Evolutionary conservation across 2,329 filamentous ascomycete species (phyloP).

Genomic region (Hypoxylon sp.): DNA sequence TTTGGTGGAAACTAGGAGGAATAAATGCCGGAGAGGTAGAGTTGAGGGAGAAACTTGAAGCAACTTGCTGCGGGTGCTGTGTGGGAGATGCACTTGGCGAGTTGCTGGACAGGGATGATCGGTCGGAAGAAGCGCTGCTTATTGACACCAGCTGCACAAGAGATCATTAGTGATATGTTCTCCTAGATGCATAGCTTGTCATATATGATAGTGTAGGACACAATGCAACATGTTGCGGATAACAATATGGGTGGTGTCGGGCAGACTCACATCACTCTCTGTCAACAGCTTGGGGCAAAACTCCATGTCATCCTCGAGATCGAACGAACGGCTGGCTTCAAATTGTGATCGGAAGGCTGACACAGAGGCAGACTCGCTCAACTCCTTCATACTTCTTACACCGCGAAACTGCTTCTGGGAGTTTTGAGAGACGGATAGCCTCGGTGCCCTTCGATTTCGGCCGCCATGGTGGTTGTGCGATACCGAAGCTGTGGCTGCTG

Average conservation of each 20-base stretch:
- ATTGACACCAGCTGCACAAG: conserved; percentile 85
- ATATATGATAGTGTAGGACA: neutral
- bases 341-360: conserved; percentile 87
- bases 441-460: conserved; percentile 86
- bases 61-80: conserved; percentile 85
- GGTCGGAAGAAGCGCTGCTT: conserved; percentile 89
- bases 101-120: conserved; percentile 93
- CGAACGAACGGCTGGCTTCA: conserved; percentile 92
- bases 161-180: conserved; percentile 43
- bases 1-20: conserved; percentile 73
- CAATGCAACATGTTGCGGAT: conserved; percentile 16
- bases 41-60: conserved; percentile 82
- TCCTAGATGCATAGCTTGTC: neutral
- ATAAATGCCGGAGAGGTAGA: conserved; percentile 76
- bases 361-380: conserved; percentile 82
- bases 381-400: conserved; percentile 88
- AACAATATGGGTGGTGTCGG: conserved; percentile 15
- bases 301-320: conserved; percentile 94
- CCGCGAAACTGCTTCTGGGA: conserved; percentile 88
- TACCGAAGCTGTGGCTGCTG: conserved; percentile 67
- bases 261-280: conserved; percentile 85
- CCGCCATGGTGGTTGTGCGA: conserved; percentile 86
- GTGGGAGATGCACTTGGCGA: conserved; percentile 93
- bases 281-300: conserved; percentile 95
- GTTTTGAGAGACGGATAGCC: conserved; percentile 85